Base-by-base conservation (phyloP, 2,329 filamentous ascomycete species). In the Penicillium sp. region DNA sequence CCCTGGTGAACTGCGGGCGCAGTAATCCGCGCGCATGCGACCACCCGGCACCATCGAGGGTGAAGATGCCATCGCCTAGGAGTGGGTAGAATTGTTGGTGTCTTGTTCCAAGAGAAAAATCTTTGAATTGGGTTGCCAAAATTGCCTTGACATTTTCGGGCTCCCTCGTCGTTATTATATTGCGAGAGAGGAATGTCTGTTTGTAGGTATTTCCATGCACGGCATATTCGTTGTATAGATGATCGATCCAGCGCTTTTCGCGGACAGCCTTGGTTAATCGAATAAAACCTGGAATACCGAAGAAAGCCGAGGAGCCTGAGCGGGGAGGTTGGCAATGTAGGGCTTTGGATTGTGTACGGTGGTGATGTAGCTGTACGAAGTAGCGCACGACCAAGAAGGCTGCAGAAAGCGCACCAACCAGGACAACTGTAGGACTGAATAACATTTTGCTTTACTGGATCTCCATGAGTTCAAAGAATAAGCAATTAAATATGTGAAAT, bases 1-100 rank as follows among this genome's bases (percentile, higher is more conserved):
- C 89, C 67, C 88, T 89, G 63, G 91, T 86, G 74, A 97, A 96
- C 69, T 94, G 91, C 0, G 93, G 92, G 9, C 92, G 82, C 64
- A 97, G 86, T 61, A 96, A 79, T 62, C 90, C 88, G 5, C 93
- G 84, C 49, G 88, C 90, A 64, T 84, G 82, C 66, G 93, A 89
- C 93, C 93, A 97, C 43, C 82, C 77, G 6, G 85, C 79, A 3
- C 89, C 89, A 73, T 96, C 92, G 0, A 90, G 91, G 0, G 88
- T 89, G 73, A 75, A 75, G 59, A 86, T 86, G 7, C 81, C 80
- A 76, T 75, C 72, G 1, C 76, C 77, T 5, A 78, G 63, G 43
- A 78, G 62, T 1, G 77, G 77, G 27, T 67, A 67, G 57, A 73
- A 72, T 77, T 93, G 86, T 25, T 90, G 89, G 31, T 95, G 78